These are phyloP conservation scores for Pichia phayaonensis DNA, from an alignment of 805 yeast genomes.

Conservation along the genomic window DNA sequence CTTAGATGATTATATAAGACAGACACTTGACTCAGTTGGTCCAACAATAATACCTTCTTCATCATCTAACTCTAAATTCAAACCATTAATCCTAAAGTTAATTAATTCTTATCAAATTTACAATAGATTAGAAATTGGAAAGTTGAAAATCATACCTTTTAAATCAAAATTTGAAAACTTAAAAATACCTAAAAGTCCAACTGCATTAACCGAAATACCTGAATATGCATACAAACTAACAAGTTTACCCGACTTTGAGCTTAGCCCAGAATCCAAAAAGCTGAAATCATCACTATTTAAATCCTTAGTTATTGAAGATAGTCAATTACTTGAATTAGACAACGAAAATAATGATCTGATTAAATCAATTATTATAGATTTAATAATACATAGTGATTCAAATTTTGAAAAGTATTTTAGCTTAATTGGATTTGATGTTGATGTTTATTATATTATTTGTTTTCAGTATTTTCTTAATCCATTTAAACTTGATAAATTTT, in stretches of 20 bases:
- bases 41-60: not conserved
- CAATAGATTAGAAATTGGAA: not conserved
- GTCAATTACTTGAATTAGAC: not conserved
- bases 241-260: not conserved
- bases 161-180: not conserved
- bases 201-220: not conserved
- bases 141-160: not conserved
- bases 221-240: not conserved
- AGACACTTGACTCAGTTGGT: not conserved
- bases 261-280: not conserved
- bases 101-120: not conserved
- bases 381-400: not conserved
- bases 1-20: not conserved
- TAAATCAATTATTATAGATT: not conserved
- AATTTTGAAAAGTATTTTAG: not conserved
- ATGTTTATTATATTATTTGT: conserved; percentile 2
- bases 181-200: not conserved
- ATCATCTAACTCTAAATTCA: not conserved
- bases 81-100: not conserved
- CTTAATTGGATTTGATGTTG: not conserved
- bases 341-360: not conserved
- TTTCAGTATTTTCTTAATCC: conserved; percentile 3
- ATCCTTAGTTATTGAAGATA: not conserved
- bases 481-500: not conserved
- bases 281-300: not conserved